Percentiles rank a stretch among this genome's conserved stretches.
These are phyloP conservation scores for Fraxinus baroniana DNA, from an alignment of 305 asterid species.

Conservation along the genomic window DNA sequence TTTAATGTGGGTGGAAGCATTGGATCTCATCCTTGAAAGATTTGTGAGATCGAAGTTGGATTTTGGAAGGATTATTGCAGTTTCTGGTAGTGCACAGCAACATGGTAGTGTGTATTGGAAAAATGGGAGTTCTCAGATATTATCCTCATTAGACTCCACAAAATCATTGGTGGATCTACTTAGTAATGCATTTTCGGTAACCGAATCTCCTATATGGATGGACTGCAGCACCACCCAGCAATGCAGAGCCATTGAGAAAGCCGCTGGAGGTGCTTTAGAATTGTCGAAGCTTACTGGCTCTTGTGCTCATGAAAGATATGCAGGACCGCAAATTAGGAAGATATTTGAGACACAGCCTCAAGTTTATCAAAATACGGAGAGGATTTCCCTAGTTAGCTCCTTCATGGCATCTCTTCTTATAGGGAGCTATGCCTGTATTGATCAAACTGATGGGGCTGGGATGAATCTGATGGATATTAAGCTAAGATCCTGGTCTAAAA, in stretches of 20 bases:
- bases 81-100: constrained; percentile 68
- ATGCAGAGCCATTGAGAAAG: constrained; percentile 55
- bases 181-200: constrained; percentile 38
- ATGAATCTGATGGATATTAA: constrained; percentile 66
- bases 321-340: constrained; percentile 58
- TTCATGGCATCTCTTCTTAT: constrained; percentile 60
- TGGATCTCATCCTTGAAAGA: constrained; percentile 45
- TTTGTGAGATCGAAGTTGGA: constrained; percentile 37
- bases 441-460: constrained; percentile 74
- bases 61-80: constrained; percentile 44
- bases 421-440: constrained; percentile 54
- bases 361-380: constrained; percentile 46
- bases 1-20: constrained; percentile 65
- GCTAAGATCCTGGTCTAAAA: constrained; percentile 47
- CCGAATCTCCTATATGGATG: constrained; percentile 64
- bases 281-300: constrained; percentile 60
- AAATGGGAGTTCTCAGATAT: constrained; percentile 31
- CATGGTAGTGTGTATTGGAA: constrained; percentile 72
- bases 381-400: constrained; percentile 64
- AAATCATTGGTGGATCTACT: constrained; percentile 43
- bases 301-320: constrained; percentile 55
- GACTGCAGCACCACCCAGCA: constrained; percentile 62
- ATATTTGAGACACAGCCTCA: constrained; percentile 50
- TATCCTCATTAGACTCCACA: constrained; percentile 46
- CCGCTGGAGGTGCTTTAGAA: constrained; percentile 57